phyloP scores from a whole-genome alignment of 805 yeast species.

The Candida silvicultrix region DNA sequence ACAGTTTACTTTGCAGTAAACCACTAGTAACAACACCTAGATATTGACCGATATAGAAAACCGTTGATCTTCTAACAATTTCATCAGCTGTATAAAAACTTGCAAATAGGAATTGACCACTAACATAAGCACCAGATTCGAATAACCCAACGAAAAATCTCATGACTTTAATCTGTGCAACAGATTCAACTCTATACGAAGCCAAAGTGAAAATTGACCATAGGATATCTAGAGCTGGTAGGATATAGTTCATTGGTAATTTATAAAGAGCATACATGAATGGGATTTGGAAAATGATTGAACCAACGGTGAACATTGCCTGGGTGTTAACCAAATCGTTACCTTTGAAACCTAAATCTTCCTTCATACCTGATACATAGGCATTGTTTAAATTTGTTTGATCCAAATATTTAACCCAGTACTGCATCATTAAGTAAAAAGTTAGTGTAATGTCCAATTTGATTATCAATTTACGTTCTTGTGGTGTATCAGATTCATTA shows the following conservation, averaged over 20 bases:
- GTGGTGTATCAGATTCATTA: conserved; percentile 22
- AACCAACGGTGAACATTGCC: conserved; percentile 54
- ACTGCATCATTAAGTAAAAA: conserved; percentile 50
- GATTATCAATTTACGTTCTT: conserved; percentile 35
- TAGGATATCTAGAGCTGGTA: conserved; percentile 44
- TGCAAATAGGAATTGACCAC: conserved; percentile 53
- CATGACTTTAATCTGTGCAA: conserved; percentile 49
- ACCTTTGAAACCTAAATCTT: conserved; percentile 51
- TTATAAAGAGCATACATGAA: conserved; percentile 55
- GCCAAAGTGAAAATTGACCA: conserved; percentile 69
- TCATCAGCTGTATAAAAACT: conserved; percentile 53
- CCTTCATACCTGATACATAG: conserved; percentile 58
- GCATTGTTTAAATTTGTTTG: conserved; percentile 58
- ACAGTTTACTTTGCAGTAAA: conserved; percentile 47
- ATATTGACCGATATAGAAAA: conserved; percentile 56
- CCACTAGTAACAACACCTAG: conserved; percentile 57
- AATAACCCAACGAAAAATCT: conserved; percentile 64
- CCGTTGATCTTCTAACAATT: conserved; percentile 54
- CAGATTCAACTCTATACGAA: conserved; percentile 41
- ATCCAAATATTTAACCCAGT: conserved; percentile 67
- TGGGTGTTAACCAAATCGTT: conserved; percentile 60
- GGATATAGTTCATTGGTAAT: conserved; percentile 39
- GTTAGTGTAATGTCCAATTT: conserved; percentile 53
- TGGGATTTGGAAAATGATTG: conserved; percentile 59
- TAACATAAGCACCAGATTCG: conserved; percentile 65